Base-by-base conservation (phyloP, 345 rosid genomes). In the Odontarrhena argentea region DNA sequence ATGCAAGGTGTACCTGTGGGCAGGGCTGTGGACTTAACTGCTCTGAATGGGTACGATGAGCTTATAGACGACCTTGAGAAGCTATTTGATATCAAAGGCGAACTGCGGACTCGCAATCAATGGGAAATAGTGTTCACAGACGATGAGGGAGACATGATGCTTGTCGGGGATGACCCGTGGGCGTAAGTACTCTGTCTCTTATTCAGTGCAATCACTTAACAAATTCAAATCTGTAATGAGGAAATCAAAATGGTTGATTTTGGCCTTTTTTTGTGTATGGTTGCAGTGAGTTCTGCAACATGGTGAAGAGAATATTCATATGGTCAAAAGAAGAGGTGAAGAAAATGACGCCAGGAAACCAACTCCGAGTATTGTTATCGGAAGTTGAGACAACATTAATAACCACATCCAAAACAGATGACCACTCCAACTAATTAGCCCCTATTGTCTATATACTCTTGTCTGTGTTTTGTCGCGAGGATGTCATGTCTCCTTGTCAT, bases 151-250 rank as follows among this genome's bases (percentile, higher is more conserved):
- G 98, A 93, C 71, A 83, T 84, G 89, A 93, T 90, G 98, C 96
- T 93, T 41, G 80, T 93, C 30, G 98, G 98, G 1, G 98, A 93
- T 38, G 92, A 93, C 74, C 98, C 97, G 25, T 93, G 98, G 98
- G 75, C 24, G 98, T 93, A 86, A 86, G 98, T 78, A 55, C 41
- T 40, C 32, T 30, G 36, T 12, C 24, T 65, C 63, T 9, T 40
- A 63, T 18, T 38, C 30, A 55, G 11, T 54, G 25, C 14, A 45
- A 52, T 37, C 35, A 43, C 42, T 9, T 32, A 34, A 24, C 9
- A 50, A 60, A 24, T 35, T 73, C 55, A 51, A 10, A n/a, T 26
- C 1, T n/a, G 13, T 48, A 25, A 30, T n/a, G 40, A 18, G 10
- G 2, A 40, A 51, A 28, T 65, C 2, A 35, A 47, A 18, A 2